Conservation (phyloP, 768 basidiomycete species). For the Mycena olivaceomarginata region DNA sequence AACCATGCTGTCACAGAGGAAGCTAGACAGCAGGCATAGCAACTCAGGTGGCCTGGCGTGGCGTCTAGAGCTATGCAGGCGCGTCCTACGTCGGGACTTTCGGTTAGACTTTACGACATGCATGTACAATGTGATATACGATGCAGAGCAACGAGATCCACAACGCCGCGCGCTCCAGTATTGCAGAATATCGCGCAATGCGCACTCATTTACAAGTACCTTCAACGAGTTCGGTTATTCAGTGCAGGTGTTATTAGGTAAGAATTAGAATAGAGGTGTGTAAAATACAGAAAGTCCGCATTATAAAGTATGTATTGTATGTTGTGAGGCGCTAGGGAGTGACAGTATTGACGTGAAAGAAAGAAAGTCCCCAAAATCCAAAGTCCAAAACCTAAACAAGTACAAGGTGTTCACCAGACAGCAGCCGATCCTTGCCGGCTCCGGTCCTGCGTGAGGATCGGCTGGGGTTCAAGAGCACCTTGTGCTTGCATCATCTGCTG, state of each 20-base stretch:
- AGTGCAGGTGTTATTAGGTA: conserved; percentile 39
- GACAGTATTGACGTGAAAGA: conserved; percentile 33
- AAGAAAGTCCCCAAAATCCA: conserved; percentile 19
- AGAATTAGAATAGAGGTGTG: conserved; percentile 33
- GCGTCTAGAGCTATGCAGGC: neutral
- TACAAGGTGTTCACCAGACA: conserved; percentile 40
- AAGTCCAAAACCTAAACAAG: conserved; percentile 36
- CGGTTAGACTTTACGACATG: too few relatives aligned
- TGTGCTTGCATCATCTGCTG: conserved; percentile 48
- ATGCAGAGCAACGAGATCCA: too few relatives aligned
- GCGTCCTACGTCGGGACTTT: neutral
- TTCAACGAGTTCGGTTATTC: conserved; percentile 5
- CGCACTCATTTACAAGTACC: neutral
- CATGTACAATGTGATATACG: too few relatives aligned
- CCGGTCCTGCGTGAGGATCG: conserved; percentile 41
- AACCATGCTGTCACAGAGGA: conserved; percentile 15
- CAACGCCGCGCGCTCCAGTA: neutral
- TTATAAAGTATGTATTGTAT: conserved; percentile 32
- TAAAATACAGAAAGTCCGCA: conserved; percentile 35
- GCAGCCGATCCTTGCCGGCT: conserved; percentile 42
- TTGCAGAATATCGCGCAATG: too few relatives aligned
- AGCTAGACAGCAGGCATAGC: conserved; percentile 31
- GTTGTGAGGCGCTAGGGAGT: conserved; percentile 36
- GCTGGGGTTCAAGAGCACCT: conserved; percentile 39
- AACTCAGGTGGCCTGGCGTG: neutral